Base-by-base conservation (phyloP, 2,329 filamentous ascomycete species). In the Penicillium sp. region DNA sequence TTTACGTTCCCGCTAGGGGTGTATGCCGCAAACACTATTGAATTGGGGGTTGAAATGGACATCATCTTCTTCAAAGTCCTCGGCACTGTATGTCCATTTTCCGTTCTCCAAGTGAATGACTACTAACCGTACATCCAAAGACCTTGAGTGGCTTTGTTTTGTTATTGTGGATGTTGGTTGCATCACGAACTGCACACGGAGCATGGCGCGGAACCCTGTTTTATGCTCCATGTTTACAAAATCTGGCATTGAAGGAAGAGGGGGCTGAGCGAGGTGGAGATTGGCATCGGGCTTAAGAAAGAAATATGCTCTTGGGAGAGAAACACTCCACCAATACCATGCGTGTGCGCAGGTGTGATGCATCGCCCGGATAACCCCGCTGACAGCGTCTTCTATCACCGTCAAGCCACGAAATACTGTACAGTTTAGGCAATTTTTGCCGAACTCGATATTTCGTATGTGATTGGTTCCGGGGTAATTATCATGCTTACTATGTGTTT, bases 1-100 rank as follows among this genome's bases (percentile, higher is more conserved):
- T 84, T 84, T 58, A 83, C 78, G 0, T 85, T 84, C 58, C 82
- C 82, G 0, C 64, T 82, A 2, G 82, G 82, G 4, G 81, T 83
- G 0, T 83, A 79, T 56, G 64, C 68, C 11, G 68, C 66, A 25
- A 69, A 66, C 44, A 67, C 66, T 2, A 68, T 69, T 72, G 79
- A 27, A 64, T 77, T 55, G 69, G 81, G 78, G 0, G 67, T 75
- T 23, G 78, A 83, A 57, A 72, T 84, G 46, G 76, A 81, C 0
- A 78, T 78, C 23, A 60, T 70, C 21, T 84, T 85, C 65, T 85
- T 84, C 65, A 75, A 75, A 36, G 74, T 84, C 0, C 68, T 84
- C 15, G 82, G 81, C 5, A 83, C 80, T 16, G 67, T 73, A 56
- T n/a, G 62, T 53, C 7, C n/a, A 1, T 5, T 45, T 46, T 23